Evolutionary conservation across 768 basidiomycete species (phyloP).

Genomic region (Lactarius sp.): DNA sequence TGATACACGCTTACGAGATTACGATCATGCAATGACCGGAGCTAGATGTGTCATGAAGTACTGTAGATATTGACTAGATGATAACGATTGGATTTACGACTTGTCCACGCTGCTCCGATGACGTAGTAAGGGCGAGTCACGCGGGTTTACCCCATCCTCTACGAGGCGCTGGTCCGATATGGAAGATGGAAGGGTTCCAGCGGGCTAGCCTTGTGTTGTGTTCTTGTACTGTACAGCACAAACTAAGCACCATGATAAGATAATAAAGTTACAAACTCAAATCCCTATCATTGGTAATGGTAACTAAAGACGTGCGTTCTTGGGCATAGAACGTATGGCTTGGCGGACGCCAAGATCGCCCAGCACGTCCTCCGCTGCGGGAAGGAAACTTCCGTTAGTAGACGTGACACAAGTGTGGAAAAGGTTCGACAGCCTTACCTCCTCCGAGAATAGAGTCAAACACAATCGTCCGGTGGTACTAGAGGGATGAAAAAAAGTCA

Average conservation of each 20-base stretch:
- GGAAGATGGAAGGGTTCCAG: no score
- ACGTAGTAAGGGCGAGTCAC: neutral
- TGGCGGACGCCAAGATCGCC: slow-evolving; percentile 79
- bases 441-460: slow-evolving; percentile 73
- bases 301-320: slow-evolving; percentile 52
- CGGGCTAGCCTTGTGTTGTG: neutral
- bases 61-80: neutral
- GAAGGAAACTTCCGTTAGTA: neutral
- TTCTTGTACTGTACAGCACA: neutral
- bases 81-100: neutral
- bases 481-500: neutral
- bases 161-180: no score
- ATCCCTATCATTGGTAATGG: neutral
- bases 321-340: slow-evolving; percentile 71
- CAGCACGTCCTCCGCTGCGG: slow-evolving; percentile 64
- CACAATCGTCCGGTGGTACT: slow-evolving; percentile 62
- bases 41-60: neutral
- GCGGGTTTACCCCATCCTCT: neutral
- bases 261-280: neutral
- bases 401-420: neutral
- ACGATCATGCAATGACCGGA: no score
- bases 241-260: neutral
- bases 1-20: neutral
- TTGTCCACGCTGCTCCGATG: neutral
- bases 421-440: slow-evolving; percentile 32